Base-by-base conservation (phyloP, 78 protist genomes). In the Cavenderia fasciculata region DNA sequence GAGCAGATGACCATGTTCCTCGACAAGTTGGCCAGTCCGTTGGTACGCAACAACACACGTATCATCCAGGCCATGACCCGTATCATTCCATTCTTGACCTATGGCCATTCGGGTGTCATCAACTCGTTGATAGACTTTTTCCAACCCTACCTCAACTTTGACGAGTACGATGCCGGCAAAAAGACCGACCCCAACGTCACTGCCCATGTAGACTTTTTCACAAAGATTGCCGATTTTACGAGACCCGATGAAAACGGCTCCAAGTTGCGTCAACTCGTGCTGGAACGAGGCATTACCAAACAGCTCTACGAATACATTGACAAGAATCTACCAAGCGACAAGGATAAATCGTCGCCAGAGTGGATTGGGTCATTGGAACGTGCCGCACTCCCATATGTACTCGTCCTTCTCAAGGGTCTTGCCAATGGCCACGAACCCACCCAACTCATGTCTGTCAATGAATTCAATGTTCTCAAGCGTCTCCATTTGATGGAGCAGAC, bases 31-130 rank as follows among this genome's bases (percentile, higher is more conserved):
- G 10, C 79, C 46, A 25, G 47, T 40, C 90, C 94, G 52, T 11
- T 36, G 21, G 91, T 88, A 6, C 6, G 33, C 21, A 23, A 43
- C 14, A 78, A 65, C 66, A 23, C 82, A 18, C 33, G 36, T 59
- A 16, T 94, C 11, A 38, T 74, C 19, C 33, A 74, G 21, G 89
- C 94, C 4, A 68, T 93, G 61, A 74, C 97, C 3, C 84, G 92
- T 54, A 33, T 95, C 16, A 92, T 95, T 46, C 95, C 96, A 18
- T 84, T 95, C 70, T 84, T 95, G 29, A 89, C 97, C 29, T 86
- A 82, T 57, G 94, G 97, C 25, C 73, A 65, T 49, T 19, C 10
- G 16, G 59, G 12, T 16, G 69, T 59, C 18, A 57, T 86, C 70
- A 21, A 41, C 19, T 31, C 5, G 41, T 49, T 92, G 0, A 74